Evolutionary conservation across 2,329 filamentous ascomycete genomes (phyloP), one percentile per base, ranked within the genome.

Genomic region (Plenodomus lindquistii): DNA sequence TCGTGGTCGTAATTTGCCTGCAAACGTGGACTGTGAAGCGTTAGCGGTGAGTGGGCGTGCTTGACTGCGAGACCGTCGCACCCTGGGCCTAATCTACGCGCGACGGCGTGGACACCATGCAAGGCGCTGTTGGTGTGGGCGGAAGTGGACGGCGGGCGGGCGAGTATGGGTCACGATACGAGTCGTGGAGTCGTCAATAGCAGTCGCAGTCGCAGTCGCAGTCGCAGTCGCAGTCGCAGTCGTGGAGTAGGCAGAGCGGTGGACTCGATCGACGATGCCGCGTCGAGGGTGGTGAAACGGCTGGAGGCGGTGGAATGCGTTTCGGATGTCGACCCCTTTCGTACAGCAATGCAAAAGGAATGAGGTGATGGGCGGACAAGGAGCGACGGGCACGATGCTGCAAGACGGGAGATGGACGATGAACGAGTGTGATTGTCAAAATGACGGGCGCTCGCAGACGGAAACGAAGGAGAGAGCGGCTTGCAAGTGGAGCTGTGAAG

Each of bases 261-360:
- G 58, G 62, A 63, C 63, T 70, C 67, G 67, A 54, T 67, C 65
- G 66, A 52, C 67, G 67, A 70, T 58, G 63, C 51, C 63, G 56
- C 57, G 55, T 50, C 61, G 63, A 15, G 15, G 5, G 37, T 15
- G 18, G 37, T 46, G 42, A 34, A 43, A 39, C 42, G 37, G 42
- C 50, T 46, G 42, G 31, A 52, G 50, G 42, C 46, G 51, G 50
- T 47, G 66, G 67, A 71, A 70, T 71, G 67, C 59, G 65, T 66
- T 63, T 65, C 57, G 57, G 46, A 63, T 63, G 6, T 4, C 11
- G 27, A 58, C 57, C 60, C 69, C 69, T 65, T 64, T 60, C 50
- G 57, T 47, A 49, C 49, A 48, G 55, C 51, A 50, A 59, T 42
- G 57, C 50, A 54, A 55, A 67, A 65, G 63, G 63, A 70, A 66